Evolutionary conservation across 352 stramenopile genomes (phyloP).

Genomic region (Pilasporangium apinafurcum): DNA sequence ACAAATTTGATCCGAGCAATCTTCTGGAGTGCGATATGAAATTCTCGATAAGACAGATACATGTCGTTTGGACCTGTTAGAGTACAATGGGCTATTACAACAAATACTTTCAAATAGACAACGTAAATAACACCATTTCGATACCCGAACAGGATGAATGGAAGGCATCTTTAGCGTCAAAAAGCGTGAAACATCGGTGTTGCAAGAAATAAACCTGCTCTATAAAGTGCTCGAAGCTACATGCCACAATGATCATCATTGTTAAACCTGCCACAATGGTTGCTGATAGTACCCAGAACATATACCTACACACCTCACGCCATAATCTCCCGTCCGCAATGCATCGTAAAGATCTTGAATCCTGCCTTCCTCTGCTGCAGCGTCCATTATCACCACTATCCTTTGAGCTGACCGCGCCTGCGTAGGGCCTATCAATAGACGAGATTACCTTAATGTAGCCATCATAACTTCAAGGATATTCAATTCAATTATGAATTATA

Average conservation of each 20-base stretch:
- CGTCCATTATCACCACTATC: conserved; percentile 7
- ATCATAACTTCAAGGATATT: too few species aligned
- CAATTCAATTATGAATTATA: too few species aligned
- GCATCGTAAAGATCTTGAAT: conserved; percentile 43
- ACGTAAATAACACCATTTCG: not conserved
- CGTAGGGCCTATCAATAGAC: too few species aligned
- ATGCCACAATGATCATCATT: too few species aligned
- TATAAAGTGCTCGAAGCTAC: conserved; percentile 37
- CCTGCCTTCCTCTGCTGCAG: conserved; percentile 23
- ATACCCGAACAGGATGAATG: conserved; percentile 42
- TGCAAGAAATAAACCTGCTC: conserved; percentile 59
- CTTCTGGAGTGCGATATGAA: conserved; percentile 47
- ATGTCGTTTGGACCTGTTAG: conserved; percentile 27
- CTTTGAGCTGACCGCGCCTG: too few species aligned
- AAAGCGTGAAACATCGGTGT: conserved; percentile 49
- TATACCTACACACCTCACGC: conserved; percentile 36
- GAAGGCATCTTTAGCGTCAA: conserved; percentile 61
- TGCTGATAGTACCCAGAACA: too few species aligned
- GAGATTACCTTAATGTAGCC: too few species aligned
- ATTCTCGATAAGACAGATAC: conserved; percentile 47
- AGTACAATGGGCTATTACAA: not conserved
- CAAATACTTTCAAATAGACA: not conserved
- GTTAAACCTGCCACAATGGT: too few species aligned
- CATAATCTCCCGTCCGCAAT: conserved; percentile 38
- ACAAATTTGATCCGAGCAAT: too few species aligned